Conservation (phyloP, 352 stramenopile genomes). For the Aphanomyces euteiches region DNA sequence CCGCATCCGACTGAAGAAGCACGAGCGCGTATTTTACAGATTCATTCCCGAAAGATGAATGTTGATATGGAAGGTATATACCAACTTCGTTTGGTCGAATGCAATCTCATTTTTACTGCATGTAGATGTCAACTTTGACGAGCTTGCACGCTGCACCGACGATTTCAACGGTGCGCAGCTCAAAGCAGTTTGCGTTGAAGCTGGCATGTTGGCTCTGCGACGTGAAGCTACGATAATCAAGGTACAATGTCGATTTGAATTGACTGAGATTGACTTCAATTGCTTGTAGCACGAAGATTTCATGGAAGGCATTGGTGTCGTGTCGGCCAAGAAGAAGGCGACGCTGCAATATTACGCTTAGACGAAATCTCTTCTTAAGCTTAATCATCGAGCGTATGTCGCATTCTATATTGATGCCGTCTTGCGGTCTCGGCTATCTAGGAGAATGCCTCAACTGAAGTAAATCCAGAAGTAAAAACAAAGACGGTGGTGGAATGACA, state of each 20-base stretch:
- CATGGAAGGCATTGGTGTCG: slow-evolving; percentile 98
- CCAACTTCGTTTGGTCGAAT: slow-evolving; percentile 10
- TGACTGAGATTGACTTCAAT: background rate
- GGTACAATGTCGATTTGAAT: background rate
- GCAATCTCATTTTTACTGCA: background rate
- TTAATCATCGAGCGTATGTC: too few species aligned
- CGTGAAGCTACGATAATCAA: slow-evolving; percentile 94
- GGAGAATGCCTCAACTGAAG: too few species aligned
- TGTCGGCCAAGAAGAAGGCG: slow-evolving; percentile 97
- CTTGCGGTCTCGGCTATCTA: too few species aligned
- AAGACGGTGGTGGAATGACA: background rate
- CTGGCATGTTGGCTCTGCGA: slow-evolving; percentile 96
- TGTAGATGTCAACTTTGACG: slow-evolving; percentile 95
- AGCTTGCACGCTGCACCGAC: slow-evolving; percentile 95
- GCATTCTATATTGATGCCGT: too few species aligned
- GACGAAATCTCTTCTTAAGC: background rate
- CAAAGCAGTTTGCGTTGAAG: slow-evolving; percentile 99
- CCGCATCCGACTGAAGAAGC: slow-evolving; percentile 97
- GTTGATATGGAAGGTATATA: slow-evolving; percentile 86
- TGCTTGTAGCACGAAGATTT: slow-evolving; percentile 93
- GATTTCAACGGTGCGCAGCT: slow-evolving; percentile 99
- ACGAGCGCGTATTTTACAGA: slow-evolving; percentile 94
- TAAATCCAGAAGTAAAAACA: too few species aligned
- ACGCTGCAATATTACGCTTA: slow-evolving; percentile 97
- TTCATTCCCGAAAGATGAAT: slow-evolving; percentile 98